These are phyloP conservation scores for Xylaria sp. DNA, from an alignment of 2,329 filamentous ascomycete genomes.

Conservation along the genomic window DNA sequence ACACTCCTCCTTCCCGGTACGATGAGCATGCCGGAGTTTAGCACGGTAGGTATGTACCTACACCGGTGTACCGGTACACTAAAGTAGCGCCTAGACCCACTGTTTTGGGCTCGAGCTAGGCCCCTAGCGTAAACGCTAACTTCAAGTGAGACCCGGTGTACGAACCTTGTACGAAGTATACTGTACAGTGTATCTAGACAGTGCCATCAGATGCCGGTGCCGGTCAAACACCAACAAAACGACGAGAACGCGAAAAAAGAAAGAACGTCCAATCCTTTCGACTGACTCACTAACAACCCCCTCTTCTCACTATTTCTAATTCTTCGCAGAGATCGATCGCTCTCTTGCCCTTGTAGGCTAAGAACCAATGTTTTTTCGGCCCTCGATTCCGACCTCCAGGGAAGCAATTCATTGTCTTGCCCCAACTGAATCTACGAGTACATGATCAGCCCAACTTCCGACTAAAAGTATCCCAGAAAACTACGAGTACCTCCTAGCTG, in stretches of 20 bases:
- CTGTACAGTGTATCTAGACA: background rate
- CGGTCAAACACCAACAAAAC: slow-evolving; percentile 3
- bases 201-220: slow-evolving; percentile 2
- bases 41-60: background rate
- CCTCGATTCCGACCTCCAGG: background rate
- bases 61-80: background rate
- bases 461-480: too few species aligned
- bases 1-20: background rate
- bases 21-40: background rate
- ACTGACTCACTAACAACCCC: background rate
- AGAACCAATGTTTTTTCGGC: background rate
- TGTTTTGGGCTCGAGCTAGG: background rate
- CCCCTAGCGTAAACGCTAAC: background rate
- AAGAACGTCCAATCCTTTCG: background rate
- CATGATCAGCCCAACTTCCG: too few species aligned
- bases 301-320: background rate
- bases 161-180: background rate
- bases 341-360: slow-evolving; percentile 13
- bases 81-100: background rate
- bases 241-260: background rate
- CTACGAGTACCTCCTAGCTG: too few species aligned
- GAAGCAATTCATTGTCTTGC: too few species aligned
- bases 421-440: too few species aligned
- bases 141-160: background rate
- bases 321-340: background rate